Conservation (phyloP, 768 basidiomycete species). For the Boletellus ananas region DNA sequence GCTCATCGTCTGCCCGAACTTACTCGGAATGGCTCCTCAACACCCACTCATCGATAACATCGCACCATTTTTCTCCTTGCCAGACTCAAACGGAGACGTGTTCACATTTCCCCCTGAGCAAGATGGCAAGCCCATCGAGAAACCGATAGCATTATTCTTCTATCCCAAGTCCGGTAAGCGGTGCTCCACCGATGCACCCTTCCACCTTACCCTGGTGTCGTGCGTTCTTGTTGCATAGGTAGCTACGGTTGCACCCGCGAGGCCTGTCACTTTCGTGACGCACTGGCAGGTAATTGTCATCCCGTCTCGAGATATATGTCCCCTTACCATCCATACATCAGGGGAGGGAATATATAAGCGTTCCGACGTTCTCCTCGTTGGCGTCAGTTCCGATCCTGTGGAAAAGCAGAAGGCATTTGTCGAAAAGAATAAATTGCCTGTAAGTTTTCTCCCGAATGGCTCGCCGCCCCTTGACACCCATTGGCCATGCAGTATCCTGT, state of each 20-base stretch:
- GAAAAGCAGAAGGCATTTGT: slow-evolving; percentile 73
- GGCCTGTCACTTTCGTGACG: slow-evolving; percentile 81
- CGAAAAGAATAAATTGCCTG: slow-evolving; percentile 63
- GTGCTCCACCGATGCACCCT: slow-evolving; percentile 6
- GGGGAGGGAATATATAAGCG: slow-evolving; percentile 65
- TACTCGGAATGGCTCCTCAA: slow-evolving; percentile 37
- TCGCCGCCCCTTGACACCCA: background rate
- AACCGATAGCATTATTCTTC: slow-evolving; percentile 75
- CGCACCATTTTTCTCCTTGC: slow-evolving; percentile 65
- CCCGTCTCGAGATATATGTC: background rate
- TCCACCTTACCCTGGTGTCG: background rate
- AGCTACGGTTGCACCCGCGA: slow-evolving; percentile 78
- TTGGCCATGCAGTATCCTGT: slow-evolving; percentile 59
- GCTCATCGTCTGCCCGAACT: background rate
- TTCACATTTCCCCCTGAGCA: slow-evolving; percentile 60
- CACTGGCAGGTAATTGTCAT: slow-evolving; percentile 51
- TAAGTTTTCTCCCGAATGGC: slow-evolving; percentile 28
- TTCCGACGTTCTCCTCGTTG: slow-evolving; percentile 62
- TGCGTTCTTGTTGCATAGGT: slow-evolving; percentile 36
- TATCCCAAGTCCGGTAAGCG: slow-evolving; percentile 64
- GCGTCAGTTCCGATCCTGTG: slow-evolving; percentile 70
- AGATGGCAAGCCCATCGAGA: slow-evolving; percentile 31
- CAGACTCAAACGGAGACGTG: slow-evolving; percentile 56
- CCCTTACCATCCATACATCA: slow-evolving; percentile 20
- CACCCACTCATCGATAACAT: slow-evolving; percentile 55